Percentiles rank a stretch among this genome's conserved stretches.
Evolutionary conservation across 116 monocot genomes (phyloP).

Genomic region (Iris pallida): DNA sequence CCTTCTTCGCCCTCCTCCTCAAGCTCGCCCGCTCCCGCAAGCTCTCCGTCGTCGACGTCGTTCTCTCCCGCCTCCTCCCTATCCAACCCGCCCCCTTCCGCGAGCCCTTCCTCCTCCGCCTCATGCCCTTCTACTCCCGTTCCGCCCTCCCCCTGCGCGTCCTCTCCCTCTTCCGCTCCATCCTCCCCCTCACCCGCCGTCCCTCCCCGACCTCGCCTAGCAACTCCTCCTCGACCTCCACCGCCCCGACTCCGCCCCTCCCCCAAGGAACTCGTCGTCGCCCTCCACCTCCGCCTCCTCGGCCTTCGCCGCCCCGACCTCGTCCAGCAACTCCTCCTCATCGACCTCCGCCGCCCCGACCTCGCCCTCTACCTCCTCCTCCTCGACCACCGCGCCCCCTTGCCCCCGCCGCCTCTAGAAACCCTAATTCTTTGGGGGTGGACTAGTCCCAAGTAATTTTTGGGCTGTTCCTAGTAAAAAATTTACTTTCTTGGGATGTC

Average conservation of each 20-base stretch:
- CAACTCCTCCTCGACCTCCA: conserved; percentile 56
- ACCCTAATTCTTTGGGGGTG: no score
- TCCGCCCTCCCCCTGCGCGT: conserved; percentile 26
- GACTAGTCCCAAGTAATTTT: no score
- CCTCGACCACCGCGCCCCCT: no score
- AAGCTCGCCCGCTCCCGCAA: conserved; percentile 49
- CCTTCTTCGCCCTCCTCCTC: conserved; percentile 67
- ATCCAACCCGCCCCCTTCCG: conserved; percentile 63
- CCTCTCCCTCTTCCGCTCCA: conserved; percentile 34
- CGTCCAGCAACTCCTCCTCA: no score
- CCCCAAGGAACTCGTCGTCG: no score
- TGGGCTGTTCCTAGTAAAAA: no score
- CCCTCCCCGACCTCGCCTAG: conserved; percentile 73
- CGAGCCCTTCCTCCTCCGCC: conserved; percentile 55
- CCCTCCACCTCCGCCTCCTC: no score
- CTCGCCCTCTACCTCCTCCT: no score
- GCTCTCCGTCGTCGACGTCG: conserved; percentile 40
- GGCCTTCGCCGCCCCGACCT: no score
- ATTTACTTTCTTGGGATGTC: no score
- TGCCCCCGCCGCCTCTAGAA: no score
- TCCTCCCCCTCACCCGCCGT: conserved; percentile 50
- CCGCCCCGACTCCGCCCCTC: conserved; percentile 53
- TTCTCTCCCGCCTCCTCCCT: conserved; percentile 43
- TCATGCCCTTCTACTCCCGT: conserved; percentile 55
- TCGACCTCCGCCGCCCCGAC: no score